Conservation (phyloP, 2,329 filamentous ascomycete genomes). For the Blumeria hordei region DNA sequence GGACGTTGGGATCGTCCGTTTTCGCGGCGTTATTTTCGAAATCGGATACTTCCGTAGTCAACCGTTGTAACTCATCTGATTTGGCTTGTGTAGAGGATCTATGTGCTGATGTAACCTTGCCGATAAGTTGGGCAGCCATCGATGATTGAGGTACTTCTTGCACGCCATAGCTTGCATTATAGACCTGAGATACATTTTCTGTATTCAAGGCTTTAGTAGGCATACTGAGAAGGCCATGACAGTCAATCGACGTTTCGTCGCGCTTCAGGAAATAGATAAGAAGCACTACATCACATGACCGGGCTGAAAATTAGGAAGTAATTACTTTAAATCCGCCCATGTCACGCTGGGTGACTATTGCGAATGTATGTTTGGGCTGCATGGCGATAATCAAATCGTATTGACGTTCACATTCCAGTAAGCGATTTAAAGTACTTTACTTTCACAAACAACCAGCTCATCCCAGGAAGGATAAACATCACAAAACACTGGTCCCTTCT, state of each 20-base stretch:
- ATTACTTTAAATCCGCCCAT: no score
- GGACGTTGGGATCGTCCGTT: conserved; percentile 30
- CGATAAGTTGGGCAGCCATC: conserved; percentile 66
- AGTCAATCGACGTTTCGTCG: no score
- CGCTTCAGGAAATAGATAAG: no score
- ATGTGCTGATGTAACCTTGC: conserved; percentile 45
- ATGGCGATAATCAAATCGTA: no score
- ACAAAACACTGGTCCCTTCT: neutral
- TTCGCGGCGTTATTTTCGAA: conserved; percentile 31
- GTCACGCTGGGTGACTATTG: no score
- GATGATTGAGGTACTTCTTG: conserved; percentile 42
- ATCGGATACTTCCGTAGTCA: conserved; percentile 33
- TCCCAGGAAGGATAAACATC: neutral
- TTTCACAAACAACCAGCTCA: neutral
- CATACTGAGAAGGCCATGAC: no score
- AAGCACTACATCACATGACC: no score
- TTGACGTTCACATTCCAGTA: neutral
- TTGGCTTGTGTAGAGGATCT: conserved; percentile 38
- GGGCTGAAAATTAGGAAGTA: no score
- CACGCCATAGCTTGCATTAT: conserved; percentile 6
- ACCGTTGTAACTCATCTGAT: conserved; percentile 48
- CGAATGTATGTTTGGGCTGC: no score
- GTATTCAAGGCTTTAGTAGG: no score
- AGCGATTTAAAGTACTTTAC: neutral
- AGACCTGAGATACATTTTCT: neutral